Base-by-base conservation (phyloP, 352 stramenopile genomes). In the Phytophthora rubi region DNA sequence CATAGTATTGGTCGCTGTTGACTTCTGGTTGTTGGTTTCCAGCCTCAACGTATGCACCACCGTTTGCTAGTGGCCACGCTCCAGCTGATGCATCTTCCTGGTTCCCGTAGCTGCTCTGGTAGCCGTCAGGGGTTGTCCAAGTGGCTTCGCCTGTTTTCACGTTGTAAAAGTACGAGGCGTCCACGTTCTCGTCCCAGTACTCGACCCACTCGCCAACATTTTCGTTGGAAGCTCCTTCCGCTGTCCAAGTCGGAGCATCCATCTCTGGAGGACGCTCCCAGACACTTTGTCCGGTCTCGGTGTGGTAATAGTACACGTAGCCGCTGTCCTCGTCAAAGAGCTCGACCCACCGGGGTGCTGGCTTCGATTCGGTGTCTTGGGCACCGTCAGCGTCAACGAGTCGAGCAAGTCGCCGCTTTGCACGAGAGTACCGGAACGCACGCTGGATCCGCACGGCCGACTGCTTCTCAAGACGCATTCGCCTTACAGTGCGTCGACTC, bases 171-270 rank as follows among this genome's bases (percentile, higher is more conserved):
- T 93, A 93, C 44, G 75, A 79, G 23, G 82, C 68, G 1, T 75
- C 83, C 7, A 83, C 81, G 58, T 81, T 89, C 39, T 90, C 85
- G 62, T 92, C 85, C 83, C 85, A 92, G 69, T 83, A 91, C 71
- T 91, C 83, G 55, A 91, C 71, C 85, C 85, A 92, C 35, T 89
- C 82, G 13, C 63, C 67, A 6, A 79, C 68, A 2, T 62, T 64
- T 6, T 73, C 54, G 28, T 55, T 44, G 9, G 56, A 8, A 9
- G 65, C 48, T 3, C 65, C 55, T 39, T 71, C 60, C 26, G 68
- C 39, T 37, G 68, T 53, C 30, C 39, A 45, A 26, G 54, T 42
- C 16, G n/a, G 13, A 42, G 30, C 18, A n/a, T 71, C 71, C 53
- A 77, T 68, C 26, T 78, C 76, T 1, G 63, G 16, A 16, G 82